A percentile compares a stretch with the other conserved stretches of the same genome.
phyloP scores from a whole-genome alignment of 768 basidiomycete species.

The Boletus rufocinnamomeus region DNA sequence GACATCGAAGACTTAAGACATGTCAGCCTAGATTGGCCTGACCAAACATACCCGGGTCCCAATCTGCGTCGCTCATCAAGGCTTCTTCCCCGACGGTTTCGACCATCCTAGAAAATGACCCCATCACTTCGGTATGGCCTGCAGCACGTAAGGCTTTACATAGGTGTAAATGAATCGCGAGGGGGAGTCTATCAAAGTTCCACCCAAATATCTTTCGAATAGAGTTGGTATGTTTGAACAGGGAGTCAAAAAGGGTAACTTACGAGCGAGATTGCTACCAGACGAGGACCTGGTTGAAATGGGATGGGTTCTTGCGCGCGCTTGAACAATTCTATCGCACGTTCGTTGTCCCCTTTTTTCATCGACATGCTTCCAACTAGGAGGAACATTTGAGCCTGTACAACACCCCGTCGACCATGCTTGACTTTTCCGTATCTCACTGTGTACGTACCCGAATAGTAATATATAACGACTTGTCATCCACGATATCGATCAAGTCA shows the following conservation, averaged over 20 bases:
- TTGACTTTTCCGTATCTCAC: background rate
- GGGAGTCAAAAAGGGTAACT: background rate
- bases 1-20: background rate
- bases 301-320: background rate
- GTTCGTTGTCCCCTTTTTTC: background rate
- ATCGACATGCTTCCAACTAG: background rate
- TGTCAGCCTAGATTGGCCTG: background rate
- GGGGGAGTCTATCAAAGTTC: slow-evolving; percentile 3
- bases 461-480: background rate
- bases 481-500: background rate
- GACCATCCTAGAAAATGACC: background rate
- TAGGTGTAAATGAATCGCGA: background rate
- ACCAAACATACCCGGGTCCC: background rate
- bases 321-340: background rate
- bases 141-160: background rate
- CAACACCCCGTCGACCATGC: background rate
- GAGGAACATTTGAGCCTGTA: slow-evolving; percentile 1
- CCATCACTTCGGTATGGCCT: background rate
- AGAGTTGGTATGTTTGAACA: background rate
- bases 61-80: background rate
- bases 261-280: background rate
- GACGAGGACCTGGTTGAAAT: background rate
- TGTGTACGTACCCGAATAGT: background rate
- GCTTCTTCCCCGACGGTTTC: background rate
- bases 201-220: slow-evolving; percentile 9